phyloP scores from a whole-genome alignment of 306 rosid genomes.

The Vigna radiata region DNA sequence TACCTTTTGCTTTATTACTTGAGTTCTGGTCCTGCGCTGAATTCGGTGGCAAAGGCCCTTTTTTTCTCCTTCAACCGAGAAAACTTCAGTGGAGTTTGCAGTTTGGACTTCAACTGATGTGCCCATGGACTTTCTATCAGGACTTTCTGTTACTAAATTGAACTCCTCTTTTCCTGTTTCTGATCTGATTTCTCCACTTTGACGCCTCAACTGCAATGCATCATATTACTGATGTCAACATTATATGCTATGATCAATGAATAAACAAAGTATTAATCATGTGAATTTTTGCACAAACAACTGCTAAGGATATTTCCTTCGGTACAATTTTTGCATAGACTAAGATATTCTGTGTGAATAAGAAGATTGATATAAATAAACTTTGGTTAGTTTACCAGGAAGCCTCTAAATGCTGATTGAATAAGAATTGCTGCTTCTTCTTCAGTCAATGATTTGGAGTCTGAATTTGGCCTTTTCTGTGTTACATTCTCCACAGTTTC shows the following conservation, averaged over 20 bases:
- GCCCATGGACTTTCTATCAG: slow-evolving; percentile 60
- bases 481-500: slow-evolving; percentile 58
- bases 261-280: neutral
- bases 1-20: slow-evolving; percentile 71
- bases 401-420: slow-evolving; percentile 79
- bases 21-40: slow-evolving; percentile 61
- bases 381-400: slow-evolving; percentile 58
- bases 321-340: neutral
- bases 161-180: slow-evolving; percentile 44
- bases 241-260: neutral
- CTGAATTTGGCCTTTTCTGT: slow-evolving; percentile 31
- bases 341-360: slow-evolving; percentile 11
- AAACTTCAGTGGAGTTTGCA: slow-evolving; percentile 66
- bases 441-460: slow-evolving; percentile 47
- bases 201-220: slow-evolving; percentile 67
- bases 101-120: slow-evolving; percentile 82
- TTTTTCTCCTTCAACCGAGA: slow-evolving; percentile 65
- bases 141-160: slow-evolving; percentile 51
- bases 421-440: slow-evolving; percentile 78
- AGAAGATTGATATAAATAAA: slow-evolving; percentile 33
- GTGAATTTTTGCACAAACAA: neutral
- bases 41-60: slow-evolving; percentile 46
- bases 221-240: slow-evolving; percentile 24
- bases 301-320: neutral
- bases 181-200: slow-evolving; percentile 43